Percentiles rank a stretch among this genome's conserved stretches.
phyloP scores from a whole-genome alignment of 306 rosid genomes.

The Gastrolobium bilobum region DNA sequence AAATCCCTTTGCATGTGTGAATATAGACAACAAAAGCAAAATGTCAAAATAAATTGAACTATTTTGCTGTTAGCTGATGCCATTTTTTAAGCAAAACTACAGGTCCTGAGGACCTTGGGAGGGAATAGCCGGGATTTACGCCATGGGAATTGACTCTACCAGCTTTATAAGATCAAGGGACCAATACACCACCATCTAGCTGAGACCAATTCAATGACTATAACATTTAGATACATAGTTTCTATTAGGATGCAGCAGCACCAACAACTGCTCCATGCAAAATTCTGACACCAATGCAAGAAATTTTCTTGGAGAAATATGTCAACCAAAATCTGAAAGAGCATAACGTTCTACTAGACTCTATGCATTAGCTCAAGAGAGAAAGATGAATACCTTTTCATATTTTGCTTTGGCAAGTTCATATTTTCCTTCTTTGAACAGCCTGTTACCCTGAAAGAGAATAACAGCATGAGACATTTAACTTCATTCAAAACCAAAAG shows the following conservation, averaged over 20 bases:
- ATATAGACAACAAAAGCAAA: slow-evolving; percentile 15
- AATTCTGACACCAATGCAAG: slow-evolving; percentile 26
- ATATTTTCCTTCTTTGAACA: slow-evolving; percentile 95
- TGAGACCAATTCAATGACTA: background rate
- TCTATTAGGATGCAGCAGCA: slow-evolving; percentile 24
- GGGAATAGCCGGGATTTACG: slow-evolving; percentile 15
- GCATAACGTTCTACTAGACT: slow-evolving; percentile 6
- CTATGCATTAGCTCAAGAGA: slow-evolving; percentile 10
- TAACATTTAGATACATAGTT: slow-evolving; percentile 16
- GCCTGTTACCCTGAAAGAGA: slow-evolving; percentile 87
- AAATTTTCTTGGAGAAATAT: background rate
- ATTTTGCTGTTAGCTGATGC: slow-evolving; percentile 6
- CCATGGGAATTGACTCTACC: background rate
- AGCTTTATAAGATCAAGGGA: slow-evolving; percentile 9
- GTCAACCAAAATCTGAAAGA: slow-evolving; percentile 25
- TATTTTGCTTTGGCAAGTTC: slow-evolving; percentile 98
- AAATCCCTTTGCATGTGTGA: slow-evolving; percentile 5
- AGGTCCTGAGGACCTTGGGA: slow-evolving; percentile 4
- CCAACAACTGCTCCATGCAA: slow-evolving; percentile 22
- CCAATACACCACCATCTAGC: slow-evolving; percentile 26
- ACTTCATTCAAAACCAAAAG: slow-evolving; percentile 20
- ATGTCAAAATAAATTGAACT: background rate
- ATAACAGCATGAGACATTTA: slow-evolving; percentile 45
- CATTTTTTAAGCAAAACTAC: background rate
- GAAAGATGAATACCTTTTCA: slow-evolving; percentile 76